Conservation (phyloP, 805 yeast species). For the Debaryomyces prosopidis region DNA sequence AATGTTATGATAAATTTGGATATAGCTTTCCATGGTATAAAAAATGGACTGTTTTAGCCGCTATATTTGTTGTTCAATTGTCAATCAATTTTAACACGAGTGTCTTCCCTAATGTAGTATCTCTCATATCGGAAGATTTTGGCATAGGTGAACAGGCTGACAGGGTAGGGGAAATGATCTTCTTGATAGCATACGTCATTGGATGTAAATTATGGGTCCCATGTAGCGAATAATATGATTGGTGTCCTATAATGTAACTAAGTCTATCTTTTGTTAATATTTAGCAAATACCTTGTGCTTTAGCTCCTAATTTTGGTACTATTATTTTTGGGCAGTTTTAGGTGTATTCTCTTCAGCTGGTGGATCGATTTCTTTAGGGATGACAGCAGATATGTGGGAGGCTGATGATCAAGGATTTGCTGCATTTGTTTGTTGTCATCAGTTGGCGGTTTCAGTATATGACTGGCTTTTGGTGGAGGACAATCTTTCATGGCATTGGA, state of each 20-base stretch:
- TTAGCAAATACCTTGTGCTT: conserved; percentile 33
- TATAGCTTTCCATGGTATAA: conserved; percentile 27
- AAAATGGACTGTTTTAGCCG: conserved; percentile 38
- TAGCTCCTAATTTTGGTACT: conserved; percentile 29
- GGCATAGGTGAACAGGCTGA: conserved; percentile 22
- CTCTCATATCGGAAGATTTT: conserved; percentile 22
- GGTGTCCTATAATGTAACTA: conserved; percentile 34
- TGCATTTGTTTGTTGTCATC: conserved; percentile 30
- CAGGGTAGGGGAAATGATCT: conserved; percentile 28
- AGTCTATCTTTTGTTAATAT: conserved; percentile 29
- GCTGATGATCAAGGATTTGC: conserved; percentile 32
- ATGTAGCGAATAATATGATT: conserved; percentile 35
- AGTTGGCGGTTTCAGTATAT: conserved; percentile 31
- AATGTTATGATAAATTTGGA: conserved; percentile 37
- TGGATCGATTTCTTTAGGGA: conserved; percentile 34
- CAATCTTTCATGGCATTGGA: conserved; percentile 21
- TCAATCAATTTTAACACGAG: conserved; percentile 44
- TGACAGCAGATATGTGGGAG: conserved; percentile 36
- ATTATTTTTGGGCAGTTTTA: conserved; percentile 24
- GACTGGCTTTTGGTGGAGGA: conserved; percentile 29
- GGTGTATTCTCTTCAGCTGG: conserved; percentile 35
- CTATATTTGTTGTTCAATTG: conserved; percentile 36
- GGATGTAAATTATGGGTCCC: conserved; percentile 39
- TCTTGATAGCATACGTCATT: conserved; percentile 30
- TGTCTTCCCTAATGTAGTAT: conserved; percentile 27